Percentiles rank a stretch among this genome's conserved stretches.
Conservation (phyloP, 306 rosid genomes). For the Dryas alaskensis region DNA sequence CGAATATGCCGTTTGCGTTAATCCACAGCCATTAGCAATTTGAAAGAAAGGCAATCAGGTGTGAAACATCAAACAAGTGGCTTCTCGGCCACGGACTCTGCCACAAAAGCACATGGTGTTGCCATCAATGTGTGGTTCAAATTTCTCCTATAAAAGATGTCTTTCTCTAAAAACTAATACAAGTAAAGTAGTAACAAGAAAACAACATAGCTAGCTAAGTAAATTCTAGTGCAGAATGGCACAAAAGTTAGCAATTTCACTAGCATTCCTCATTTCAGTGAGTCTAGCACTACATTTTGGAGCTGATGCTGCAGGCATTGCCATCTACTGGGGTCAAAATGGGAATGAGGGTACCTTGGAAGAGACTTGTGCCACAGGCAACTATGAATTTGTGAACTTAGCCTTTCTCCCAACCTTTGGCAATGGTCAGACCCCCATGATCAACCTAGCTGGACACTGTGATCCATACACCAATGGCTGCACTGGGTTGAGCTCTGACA, state of each 20-base stretch:
- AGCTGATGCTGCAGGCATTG: conserved; percentile 29
- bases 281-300: conserved; percentile 9
- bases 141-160: conserved; percentile 17
- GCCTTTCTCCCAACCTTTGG: conserved; percentile 53
- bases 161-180: conserved; percentile 12
- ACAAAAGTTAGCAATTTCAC: conserved; percentile 12
- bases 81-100: background rate
- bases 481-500: conserved; percentile 36
- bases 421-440: conserved; percentile 39
- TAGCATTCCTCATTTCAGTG: conserved; percentile 22
- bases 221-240: conserved; percentile 24
- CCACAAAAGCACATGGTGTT: background rate
- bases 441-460: conserved; percentile 52
- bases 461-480: conserved; percentile 43
- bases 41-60: background rate
- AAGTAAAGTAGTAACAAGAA: background rate
- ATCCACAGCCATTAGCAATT: background rate
- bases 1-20: background rate
- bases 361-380: conserved; percentile 52
- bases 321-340: conserved; percentile 57
- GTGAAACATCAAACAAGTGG: background rate
- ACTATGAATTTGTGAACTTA: conserved; percentile 39
- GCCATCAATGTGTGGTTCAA: background rate
- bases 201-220: background rate
- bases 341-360: conserved; percentile 43